Base-by-base conservation (phyloP, 2,329 filamentous ascomycete genomes). In the Colletotrichum lupini region DNA sequence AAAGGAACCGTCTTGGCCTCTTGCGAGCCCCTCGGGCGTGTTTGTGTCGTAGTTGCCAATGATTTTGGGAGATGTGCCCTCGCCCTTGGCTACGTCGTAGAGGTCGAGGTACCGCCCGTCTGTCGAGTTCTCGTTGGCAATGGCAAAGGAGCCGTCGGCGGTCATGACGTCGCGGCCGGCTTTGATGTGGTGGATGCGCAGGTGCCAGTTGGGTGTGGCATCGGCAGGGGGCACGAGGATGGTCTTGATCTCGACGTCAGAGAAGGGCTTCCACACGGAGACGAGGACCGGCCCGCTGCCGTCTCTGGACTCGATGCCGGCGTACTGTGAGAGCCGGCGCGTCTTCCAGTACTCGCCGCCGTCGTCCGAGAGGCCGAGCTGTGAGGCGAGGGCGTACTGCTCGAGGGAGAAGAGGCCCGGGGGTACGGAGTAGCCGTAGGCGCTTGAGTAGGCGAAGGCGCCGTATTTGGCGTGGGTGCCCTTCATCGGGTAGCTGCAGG, bases 391-490 rank as follows among this genome's bases (percentile, higher is more conserved):
- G 0, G 93, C 92, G 79, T 92, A 94, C 78, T 95, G 93, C 80
- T 95, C 93, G 1, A 95, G 88, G 1, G 92, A 92, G 81, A 94
- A 94, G 22, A 91, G 88, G 0, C 94, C 93, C 0, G 93, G 93
- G 0, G 93, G 93, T 0, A 95, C 93, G 0, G 92, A 94, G 83
- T 95, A 95, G 24, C 88, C 93, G 80, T 94, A 95, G 0, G 92
- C 89, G 65, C 92, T 92, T 78, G 91, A 93, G 82, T 95, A 95
- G 6, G 93, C 93, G 79, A 95, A 95, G 73, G 90, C 89, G 59
- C 93, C 93, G 81, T 95, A 95, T 79, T 95, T 95, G 74, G 93
- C 92, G 80, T 95, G 93, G 0, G 93, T 94, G 67, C 92, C 93
- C 81, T 94, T 94, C 86, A 95, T 92, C 0, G 93, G 92, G 79